A percentile compares a stretch with the other conserved stretches of the same genome.
phyloP scores from a whole-genome alignment of 2,329 filamentous ascomycete genomes.

The Fusarium ramigenum region DNA sequence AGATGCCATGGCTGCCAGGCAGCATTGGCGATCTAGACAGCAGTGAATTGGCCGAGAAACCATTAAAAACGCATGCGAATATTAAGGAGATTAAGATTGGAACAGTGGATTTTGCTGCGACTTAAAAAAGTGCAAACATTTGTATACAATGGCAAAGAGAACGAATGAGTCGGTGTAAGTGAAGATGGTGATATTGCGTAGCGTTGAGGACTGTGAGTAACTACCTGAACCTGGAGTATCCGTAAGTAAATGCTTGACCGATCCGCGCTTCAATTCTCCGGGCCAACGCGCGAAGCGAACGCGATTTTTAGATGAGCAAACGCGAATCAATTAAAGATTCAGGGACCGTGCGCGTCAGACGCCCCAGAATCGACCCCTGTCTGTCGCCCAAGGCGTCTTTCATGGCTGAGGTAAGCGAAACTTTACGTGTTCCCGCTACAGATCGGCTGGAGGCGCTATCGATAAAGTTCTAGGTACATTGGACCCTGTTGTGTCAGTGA shows the following conservation, averaged over 20 bases:
- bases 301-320: constrained; percentile 27
- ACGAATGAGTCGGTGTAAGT: neutral
- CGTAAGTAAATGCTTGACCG: constrained; percentile 24
- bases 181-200: constrained; percentile 6
- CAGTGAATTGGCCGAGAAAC: constrained; percentile 43
- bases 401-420: constrained; percentile 14
- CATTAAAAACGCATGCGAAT: constrained; percentile 36
- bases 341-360: constrained; percentile 29
- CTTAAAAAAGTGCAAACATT: neutral
- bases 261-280: constrained; percentile 34
- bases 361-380: neutral
- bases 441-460: neutral
- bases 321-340: constrained; percentile 42
- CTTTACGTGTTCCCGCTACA: constrained; percentile 9
- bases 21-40: constrained; percentile 53
- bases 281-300: constrained; percentile 38
- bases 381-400: neutral
- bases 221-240: constrained; percentile 3
- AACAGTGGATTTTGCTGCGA: neutral
- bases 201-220: constrained; percentile 15
- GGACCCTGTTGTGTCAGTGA: neutral
- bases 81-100: constrained; percentile 1
- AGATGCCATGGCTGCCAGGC: constrained; percentile 55
- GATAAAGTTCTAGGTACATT: neutral
- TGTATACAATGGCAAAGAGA: neutral